Base-by-base conservation (phyloP, 208 protist genomes). In the Trypanosoma mega region DNA sequence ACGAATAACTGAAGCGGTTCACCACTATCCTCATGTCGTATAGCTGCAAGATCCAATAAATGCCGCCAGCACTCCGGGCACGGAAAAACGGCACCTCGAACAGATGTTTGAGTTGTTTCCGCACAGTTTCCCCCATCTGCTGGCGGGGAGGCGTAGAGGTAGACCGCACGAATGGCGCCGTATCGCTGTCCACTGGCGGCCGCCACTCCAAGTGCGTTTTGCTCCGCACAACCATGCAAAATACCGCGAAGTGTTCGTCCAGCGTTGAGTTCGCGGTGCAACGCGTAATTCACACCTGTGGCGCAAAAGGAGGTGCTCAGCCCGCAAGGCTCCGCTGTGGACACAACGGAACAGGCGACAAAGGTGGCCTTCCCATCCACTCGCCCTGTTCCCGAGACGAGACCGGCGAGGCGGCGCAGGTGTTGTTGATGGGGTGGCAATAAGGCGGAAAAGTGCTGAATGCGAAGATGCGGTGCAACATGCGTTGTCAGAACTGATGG, bases 221-320 rank as follows among this genome's bases (percentile, higher is more conserved):
- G 89, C 77, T 95, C 89, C 7, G 89, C 89, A 51, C 89, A 95
- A 2, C 89, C 89, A 43, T 82, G 87, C 49, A 95, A 69, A 33
- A 95, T 84, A 3, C 89, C 89, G 0, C 68, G 76, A 4, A 92
- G 66, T 41, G 70, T 61, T 20, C 53, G 68, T 11, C 44, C 47
- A 3, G 57, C 47, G 66, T 92, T 95, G 21, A 87, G 63, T 24
- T 72, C 36, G 30, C 72, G 62, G 67, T 94, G 84, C 24, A 86
- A 63, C 0, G 84, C 80, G 49, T 90, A 70, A 61, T 95, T 95
- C 21, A 95, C 78, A 3, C 88, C 88, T 3, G 76, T 85, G 43
- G 57, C 55, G 43, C 41, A 64, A 26, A 72, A 64, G 14, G 16
- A 24, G 49, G 23, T 3, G 26, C 18, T 33, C 9, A 18, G 9